Percentiles rank a stretch among this genome's conserved stretches.
phyloP scores from a whole-genome alignment of 2,329 filamentous ascomycete genomes.

The Hymenoscyphus linearis region DNA sequence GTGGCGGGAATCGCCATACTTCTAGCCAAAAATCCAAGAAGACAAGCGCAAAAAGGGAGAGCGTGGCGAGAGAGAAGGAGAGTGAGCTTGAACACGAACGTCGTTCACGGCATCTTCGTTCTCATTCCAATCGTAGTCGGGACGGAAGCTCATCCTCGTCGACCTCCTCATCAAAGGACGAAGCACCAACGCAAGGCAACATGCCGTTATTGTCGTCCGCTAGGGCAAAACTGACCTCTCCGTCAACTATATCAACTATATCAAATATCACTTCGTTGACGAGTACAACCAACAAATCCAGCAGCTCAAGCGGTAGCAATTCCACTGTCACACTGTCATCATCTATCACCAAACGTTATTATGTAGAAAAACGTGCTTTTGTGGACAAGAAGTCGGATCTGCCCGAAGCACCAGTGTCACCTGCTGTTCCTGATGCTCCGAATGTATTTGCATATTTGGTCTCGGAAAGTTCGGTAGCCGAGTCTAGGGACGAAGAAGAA shows the following conservation, averaged over 20 bases:
- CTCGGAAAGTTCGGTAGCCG: slow-evolving; percentile 10
- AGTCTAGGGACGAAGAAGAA: slow-evolving; percentile 6
- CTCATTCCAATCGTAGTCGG: slow-evolving; percentile 18
- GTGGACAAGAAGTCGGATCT: slow-evolving; percentile 17
- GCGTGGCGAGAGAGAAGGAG: slow-evolving; percentile 13
- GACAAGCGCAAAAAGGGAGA: slow-evolving; percentile 15
- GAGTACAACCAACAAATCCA: slow-evolving; percentile 33
- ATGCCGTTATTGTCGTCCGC: slow-evolving; percentile 22
- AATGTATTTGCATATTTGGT: slow-evolving; percentile 29
- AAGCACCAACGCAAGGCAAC: slow-evolving; percentile 22
- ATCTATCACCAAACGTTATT: slow-evolving; percentile 29
- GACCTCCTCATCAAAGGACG: slow-evolving; percentile 24
- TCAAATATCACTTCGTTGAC: slow-evolving; percentile 31
- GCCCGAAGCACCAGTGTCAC: slow-evolving; percentile 23
- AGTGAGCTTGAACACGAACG: slow-evolving; percentile 18
- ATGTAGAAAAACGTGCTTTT: slow-evolving; percentile 16
- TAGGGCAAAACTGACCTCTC: slow-evolving; percentile 28
- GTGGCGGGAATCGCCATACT: slow-evolving; percentile 15
- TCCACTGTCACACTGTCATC: slow-evolving; percentile 38
- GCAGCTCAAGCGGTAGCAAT: slow-evolving; percentile 38
- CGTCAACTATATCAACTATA: slow-evolving; percentile 31
- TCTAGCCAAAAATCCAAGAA: slow-evolving; percentile 22
- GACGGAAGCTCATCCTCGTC: slow-evolving; percentile 22
- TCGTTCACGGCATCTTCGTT: slow-evolving; percentile 16
- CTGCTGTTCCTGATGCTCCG: slow-evolving; percentile 29